These are phyloP conservation scores for Trichosanthes cucumerina DNA, from an alignment of 306 rosid genomes.

Conservation along the genomic window DNA sequence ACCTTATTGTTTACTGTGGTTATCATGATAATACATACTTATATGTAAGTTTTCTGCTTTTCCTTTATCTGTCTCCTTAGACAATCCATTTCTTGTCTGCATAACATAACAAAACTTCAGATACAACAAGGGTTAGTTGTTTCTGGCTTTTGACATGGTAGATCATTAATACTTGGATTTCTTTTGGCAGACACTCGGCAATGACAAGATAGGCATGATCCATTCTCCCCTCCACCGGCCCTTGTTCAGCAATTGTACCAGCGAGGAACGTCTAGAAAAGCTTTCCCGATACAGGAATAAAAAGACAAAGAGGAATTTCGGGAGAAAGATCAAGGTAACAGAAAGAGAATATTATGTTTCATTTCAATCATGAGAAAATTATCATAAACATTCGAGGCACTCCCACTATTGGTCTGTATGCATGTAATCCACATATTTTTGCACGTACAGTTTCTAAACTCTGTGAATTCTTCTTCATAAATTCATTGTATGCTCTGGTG, in stretches of 20 bases:
- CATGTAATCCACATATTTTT: background rate
- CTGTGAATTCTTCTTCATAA: background rate
- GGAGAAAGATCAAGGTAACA: slow-evolving; percentile 95
- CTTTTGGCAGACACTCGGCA: slow-evolving; percentile 70
- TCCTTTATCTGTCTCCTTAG: background rate
- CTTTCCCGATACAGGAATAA: slow-evolving; percentile 90
- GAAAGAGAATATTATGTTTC: background rate
- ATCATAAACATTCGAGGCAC: background rate
- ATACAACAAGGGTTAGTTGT: slow-evolving; percentile 28
- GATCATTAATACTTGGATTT: slow-evolving; percentile 37
- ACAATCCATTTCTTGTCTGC: background rate
- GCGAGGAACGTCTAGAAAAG: slow-evolving; percentile 75
- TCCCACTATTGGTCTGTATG: background rate
- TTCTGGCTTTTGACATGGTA: slow-evolving; percentile 34
- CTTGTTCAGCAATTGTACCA: slow-evolving; percentile 45
- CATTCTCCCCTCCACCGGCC: slow-evolving; percentile 62
- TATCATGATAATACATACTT: background rate
- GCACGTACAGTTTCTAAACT: background rate
- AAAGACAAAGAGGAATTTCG: slow-evolving; percentile 83
- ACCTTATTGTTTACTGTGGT: background rate
- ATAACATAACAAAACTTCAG: slow-evolving; percentile 11
- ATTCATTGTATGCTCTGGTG: slow-evolving; percentile 4
- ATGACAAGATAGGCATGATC: slow-evolving; percentile 33
- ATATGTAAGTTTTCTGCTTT: background rate
- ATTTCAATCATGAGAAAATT: background rate